These are phyloP conservation scores for Penicillium canariense DNA, from an alignment of 495 filamentous ascomycete genomes.

Conservation along the genomic window DNA sequence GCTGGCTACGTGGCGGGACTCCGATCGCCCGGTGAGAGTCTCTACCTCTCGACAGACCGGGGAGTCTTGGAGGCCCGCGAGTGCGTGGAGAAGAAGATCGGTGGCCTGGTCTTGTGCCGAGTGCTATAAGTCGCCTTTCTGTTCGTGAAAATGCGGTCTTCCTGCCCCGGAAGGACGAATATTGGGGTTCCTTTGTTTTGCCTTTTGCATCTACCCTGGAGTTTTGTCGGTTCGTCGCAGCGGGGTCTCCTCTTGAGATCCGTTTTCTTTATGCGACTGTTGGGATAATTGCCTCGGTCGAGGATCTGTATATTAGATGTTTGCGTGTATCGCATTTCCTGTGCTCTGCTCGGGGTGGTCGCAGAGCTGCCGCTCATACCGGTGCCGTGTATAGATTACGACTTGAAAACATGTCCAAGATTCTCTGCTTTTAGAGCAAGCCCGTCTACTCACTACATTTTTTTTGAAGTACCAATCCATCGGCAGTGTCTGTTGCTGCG, in stretches of 20 bases:
- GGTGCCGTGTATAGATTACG: constrained; percentile 31
- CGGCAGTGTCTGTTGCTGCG: background rate
- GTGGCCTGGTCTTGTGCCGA: constrained; percentile 80
- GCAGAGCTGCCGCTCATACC: constrained; percentile 14
- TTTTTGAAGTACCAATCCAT: background rate
- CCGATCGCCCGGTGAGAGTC: constrained; percentile 73
- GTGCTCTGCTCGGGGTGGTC: constrained; percentile 17
- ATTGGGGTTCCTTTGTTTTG: constrained; percentile 18
- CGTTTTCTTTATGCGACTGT: constrained; percentile 33
- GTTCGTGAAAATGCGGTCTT: background rate
- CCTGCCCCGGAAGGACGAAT: background rate
- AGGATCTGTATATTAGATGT: constrained; percentile 43
- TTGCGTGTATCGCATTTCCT: constrained; percentile 27
- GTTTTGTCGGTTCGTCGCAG: constrained; percentile 43
- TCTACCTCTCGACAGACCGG: constrained; percentile 75
- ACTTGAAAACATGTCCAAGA: constrained; percentile 25
- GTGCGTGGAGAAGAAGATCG: constrained; percentile 79
- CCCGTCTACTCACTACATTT: too few species aligned
- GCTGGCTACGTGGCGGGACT: constrained; percentile 67
- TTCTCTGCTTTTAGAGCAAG: constrained; percentile 1
- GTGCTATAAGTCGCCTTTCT: constrained; percentile 39
- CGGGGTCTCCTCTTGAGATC: constrained; percentile 32
- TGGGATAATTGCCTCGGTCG: constrained; percentile 35
- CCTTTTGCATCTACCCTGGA: constrained; percentile 45
- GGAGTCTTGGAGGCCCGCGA: constrained; percentile 86